A percentile compares a stretch with the other conserved stretches of the same genome.
These are phyloP conservation scores for Sporormia fimetaria DNA, from an alignment of 495 filamentous ascomycete genomes.

Conservation along the genomic window DNA sequence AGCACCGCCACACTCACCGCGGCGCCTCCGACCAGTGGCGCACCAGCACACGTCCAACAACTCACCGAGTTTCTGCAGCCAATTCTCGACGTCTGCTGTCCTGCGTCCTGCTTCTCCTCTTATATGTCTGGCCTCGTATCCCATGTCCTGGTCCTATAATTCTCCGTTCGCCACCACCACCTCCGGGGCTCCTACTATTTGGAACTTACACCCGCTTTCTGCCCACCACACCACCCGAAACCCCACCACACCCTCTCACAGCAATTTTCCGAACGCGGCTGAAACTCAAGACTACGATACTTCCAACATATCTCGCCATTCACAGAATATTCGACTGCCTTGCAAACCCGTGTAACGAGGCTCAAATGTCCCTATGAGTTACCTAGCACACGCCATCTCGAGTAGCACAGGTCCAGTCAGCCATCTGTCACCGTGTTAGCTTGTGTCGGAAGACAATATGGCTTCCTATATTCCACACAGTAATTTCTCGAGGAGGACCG, in stretches of 20 bases:
- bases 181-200: slow-evolving; percentile 16
- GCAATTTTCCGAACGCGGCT: slow-evolving; percentile 8
- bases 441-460: slow-evolving; percentile 27
- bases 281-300: slow-evolving; percentile 16
- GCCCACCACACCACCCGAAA: too few species aligned
- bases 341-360: slow-evolving; percentile 4
- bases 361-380: slow-evolving; percentile 27
- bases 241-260: slow-evolving; percentile 4
- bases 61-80: slow-evolving; percentile 16
- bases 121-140: slow-evolving; percentile 15
- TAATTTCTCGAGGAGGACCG: slow-evolving; percentile 19
- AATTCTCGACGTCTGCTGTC: slow-evolving; percentile 9
- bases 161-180: slow-evolving; percentile 22
- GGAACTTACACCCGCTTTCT: slow-evolving; percentile 6
- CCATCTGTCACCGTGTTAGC: slow-evolving; percentile 11
- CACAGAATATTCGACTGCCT: slow-evolving; percentile 11
- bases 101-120: slow-evolving; percentile 6
- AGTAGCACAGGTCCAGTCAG: slow-evolving; percentile 22
- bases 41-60: slow-evolving; percentile 5
- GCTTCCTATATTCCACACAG: slow-evolving; percentile 28
- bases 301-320: slow-evolving; percentile 12
- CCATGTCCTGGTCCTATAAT: slow-evolving; percentile 15
- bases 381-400: slow-evolving; percentile 17
- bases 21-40: slow-evolving; percentile 16
- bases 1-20: slow-evolving; percentile 15